phyloP scores from a whole-genome alignment of 164 flowering plant species.

The Taxillus chinensis region DNA sequence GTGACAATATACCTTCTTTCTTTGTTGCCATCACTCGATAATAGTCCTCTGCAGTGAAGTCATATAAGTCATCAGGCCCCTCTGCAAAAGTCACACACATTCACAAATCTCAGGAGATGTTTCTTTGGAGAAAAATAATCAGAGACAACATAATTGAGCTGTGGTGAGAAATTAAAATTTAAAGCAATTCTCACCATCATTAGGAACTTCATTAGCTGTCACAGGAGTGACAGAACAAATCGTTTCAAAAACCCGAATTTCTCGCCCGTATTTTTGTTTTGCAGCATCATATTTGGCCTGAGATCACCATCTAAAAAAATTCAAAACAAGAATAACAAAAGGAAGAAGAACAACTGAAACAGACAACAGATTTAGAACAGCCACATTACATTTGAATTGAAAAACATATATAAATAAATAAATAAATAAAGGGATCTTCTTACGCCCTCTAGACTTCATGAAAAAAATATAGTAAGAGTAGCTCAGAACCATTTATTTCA shows the following conservation, averaged over 20 bases:
- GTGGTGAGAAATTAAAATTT: not conserved
- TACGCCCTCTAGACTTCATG: no score
- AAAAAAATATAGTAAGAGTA: no score
- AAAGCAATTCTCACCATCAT: constrained; percentile 26
- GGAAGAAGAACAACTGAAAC: no score
- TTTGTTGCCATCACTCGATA: constrained; percentile 43
- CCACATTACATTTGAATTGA: no score
- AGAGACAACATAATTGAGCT: not conserved
- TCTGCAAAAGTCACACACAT: constrained; percentile 26
- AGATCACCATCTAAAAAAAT: not conserved
- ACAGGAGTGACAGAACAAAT: constrained; percentile 15
- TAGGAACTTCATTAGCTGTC: constrained; percentile 23
- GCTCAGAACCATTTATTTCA: no score
- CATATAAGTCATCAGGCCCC: constrained; percentile 72
- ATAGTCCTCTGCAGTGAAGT: constrained; percentile 80
- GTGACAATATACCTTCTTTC: constrained; percentile 56
- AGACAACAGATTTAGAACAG: no score
- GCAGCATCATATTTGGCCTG: constrained; percentile 56
- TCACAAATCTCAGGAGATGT: not conserved
- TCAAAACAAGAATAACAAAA: not conserved
- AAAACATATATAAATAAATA: no score
- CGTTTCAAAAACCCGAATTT: constrained; percentile 69
- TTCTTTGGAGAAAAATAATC: not conserved
- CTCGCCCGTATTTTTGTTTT: constrained; percentile 63
- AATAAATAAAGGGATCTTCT: no score